Evolutionary conservation across 202 grass and related monocot genomes (phyloP), one percentile per base, ranked within the genome.

Genomic region (Digitaria exilis): DNA sequence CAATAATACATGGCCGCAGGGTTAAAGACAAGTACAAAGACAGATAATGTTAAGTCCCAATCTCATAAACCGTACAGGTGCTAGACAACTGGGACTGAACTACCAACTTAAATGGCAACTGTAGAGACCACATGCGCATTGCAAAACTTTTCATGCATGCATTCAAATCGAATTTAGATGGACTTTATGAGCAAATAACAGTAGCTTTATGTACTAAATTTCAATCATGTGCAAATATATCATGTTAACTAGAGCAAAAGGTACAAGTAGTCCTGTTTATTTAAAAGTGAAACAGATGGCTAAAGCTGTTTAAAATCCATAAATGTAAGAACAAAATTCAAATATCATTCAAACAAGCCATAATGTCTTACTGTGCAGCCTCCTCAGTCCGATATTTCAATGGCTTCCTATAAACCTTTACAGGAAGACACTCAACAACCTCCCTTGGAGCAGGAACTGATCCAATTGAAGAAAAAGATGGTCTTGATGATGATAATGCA

Each of bases 361-460:
- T 29, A 68, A 50, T 77, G 34, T 75, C 96, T 87, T 94, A 96
- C 96, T 98, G 93, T 83, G 89, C 52, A 50, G 84, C 79, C 52
- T 96, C 96, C 5, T 96, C 89, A 65, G 63, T 84, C 75, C 88
- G 85, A 37, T 82, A 72, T 86, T 96, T 92, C 51, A 86, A 43
- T 73, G 90, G 80, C 62, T 90, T 99, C 82, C 74, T 85, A 75
- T 96, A 92, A 75, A 92, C 85, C 44, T 96, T 99, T 61, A 92
- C 82, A 84, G 96, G 93, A 75, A 96, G 87, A 77, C 91, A 82
- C 62, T 99, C 96, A 11, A 99, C 96, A 1, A 87, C 73, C 85
- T 99, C 91, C 71, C 88, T 94, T 75, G 96, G 91, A 70, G 96
- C 93, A 82, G 93, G 91, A 89, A 99, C 86, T 7, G 93, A 96